phyloP scores from a whole-genome alignment of 73 alveolate species.

The Paramecium primaurelia region DNA sequence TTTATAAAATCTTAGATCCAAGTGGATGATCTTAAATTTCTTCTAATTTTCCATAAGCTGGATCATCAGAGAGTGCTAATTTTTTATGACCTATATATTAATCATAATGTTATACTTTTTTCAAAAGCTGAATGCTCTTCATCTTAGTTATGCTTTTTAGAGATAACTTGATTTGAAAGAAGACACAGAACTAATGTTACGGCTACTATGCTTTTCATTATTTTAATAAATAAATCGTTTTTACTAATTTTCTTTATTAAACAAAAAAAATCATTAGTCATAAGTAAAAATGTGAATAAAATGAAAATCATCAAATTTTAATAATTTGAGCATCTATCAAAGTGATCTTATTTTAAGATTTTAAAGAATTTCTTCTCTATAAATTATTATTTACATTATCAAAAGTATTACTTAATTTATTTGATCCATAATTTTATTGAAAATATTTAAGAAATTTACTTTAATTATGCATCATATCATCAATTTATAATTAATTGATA shows the following conservation, averaged over 20 bases:
- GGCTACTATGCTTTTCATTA: conserved; percentile 9
- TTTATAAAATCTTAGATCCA: conserved; percentile 31
- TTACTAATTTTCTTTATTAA: not conserved
- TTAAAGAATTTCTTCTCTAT: not conserved
- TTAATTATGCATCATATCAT: not conserved
- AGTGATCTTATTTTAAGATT: not conserved
- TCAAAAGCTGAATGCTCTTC: conserved; percentile 43
- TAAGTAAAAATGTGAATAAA: not conserved
- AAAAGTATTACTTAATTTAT: not conserved
- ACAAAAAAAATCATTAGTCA: not conserved
- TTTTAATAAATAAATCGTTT: not conserved
- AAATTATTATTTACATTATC: not conserved
- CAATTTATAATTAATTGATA: not conserved
- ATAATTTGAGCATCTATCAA: not conserved
- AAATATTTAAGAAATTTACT: not conserved
- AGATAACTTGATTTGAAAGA: not conserved
- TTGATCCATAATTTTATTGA: not conserved
- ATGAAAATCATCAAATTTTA: not conserved
- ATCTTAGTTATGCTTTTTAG: conserved; percentile 12
- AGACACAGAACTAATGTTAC: conserved; percentile 33
- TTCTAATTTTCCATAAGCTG: conserved; percentile 37
- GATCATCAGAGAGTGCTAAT: conserved; percentile 7
- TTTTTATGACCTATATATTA: not conserved
- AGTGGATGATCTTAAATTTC: conserved; percentile 47
- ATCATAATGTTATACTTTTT: not conserved